phyloP scores from a whole-genome alignment of 2,329 filamentous ascomycete species.

The Aureobasidium pullulans region DNA sequence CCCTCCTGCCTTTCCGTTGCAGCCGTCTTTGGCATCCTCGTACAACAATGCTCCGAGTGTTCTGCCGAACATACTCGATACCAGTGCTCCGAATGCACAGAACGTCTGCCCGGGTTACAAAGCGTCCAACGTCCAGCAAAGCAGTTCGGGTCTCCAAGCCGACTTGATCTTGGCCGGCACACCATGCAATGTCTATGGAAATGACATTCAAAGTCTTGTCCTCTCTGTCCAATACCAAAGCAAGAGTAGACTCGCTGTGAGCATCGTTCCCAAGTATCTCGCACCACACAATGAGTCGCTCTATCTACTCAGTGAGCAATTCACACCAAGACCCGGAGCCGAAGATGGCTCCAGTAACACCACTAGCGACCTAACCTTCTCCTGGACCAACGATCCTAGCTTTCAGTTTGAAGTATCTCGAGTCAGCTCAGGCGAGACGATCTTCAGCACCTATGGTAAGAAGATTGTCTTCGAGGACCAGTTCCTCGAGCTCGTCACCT shows the following conservation, averaged over 20 bases:
- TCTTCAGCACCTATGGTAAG: conserved; percentile 26
- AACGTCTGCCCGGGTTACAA: conserved; percentile 24
- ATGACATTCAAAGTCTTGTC: conserved; percentile 22
- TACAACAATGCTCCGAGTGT: conserved; percentile 22
- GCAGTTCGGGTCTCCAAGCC: conserved; percentile 20
- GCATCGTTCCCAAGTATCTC: conserved; percentile 21
- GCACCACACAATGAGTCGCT: conserved; percentile 20
- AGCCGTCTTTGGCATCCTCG: conserved; percentile 17
- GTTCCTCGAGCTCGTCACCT: conserved; percentile 26
- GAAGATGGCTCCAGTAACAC: conserved; percentile 16
- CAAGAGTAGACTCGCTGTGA: conserved; percentile 20
- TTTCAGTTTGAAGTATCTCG: conserved; percentile 26
- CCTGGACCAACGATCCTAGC: conserved; percentile 22
- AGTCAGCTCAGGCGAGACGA: conserved; percentile 19
- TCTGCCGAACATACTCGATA: conserved; percentile 22
- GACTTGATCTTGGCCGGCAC: conserved; percentile 24
- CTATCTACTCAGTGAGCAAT: conserved; percentile 19
- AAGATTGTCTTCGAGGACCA: conserved; percentile 27
- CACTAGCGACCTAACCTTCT: conserved; percentile 24
- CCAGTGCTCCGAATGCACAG: conserved; percentile 23
- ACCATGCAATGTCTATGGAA: conserved; percentile 26
- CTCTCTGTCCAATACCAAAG: conserved; percentile 25
- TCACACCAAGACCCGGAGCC: conserved; percentile 14
- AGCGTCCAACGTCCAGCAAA: conserved; percentile 23
- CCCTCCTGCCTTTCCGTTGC: conserved; percentile 23